These are phyloP conservation scores for Cyanidium caldarium DNA, from an alignment of 23 red algal species.

Conservation along the genomic window DNA sequence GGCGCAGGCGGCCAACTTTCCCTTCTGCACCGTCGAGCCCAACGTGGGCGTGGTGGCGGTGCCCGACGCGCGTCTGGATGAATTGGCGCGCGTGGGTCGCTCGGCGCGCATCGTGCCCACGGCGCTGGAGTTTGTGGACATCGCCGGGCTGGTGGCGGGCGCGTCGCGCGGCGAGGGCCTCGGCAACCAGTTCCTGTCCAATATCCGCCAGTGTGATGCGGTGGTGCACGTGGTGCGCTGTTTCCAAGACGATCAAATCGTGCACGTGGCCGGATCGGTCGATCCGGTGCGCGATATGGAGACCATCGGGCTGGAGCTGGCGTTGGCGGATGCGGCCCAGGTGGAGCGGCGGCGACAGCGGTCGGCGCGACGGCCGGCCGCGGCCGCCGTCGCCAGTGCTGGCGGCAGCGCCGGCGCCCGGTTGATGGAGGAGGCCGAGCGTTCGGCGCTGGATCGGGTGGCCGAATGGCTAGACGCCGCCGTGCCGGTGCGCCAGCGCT, in stretches of 20 bases:
- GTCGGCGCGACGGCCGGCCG: not conserved
- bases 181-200: slow-evolving; percentile 84
- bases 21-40: slow-evolving; percentile 96
- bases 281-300: slow-evolving; percentile 89
- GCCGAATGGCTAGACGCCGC: slow-evolving; percentile 35
- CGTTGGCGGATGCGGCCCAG: slow-evolving; percentile 73
- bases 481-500: slow-evolving; percentile 5
- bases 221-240: slow-evolving; percentile 95
- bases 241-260: slow-evolving; percentile 85
- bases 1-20: slow-evolving; percentile 91
- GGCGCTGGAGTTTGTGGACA: slow-evolving; percentile 84
- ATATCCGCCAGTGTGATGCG: slow-evolving; percentile 95
- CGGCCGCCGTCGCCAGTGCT: not conserved
- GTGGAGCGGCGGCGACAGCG: slow-evolving; percentile 45
- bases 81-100: slow-evolving; percentile 29
- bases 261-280: slow-evolving; percentile 74
- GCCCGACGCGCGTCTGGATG: slow-evolving; percentile 63
- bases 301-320: slow-evolving; percentile 76
- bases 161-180: slow-evolving; percentile 91
- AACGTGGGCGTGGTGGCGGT: slow-evolving; percentile 88
- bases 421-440: slow-evolving; percentile 36
- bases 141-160: slow-evolving; percentile 82
- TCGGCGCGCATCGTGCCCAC: slow-evolving; percentile 56
- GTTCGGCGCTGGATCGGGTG: slow-evolving; percentile 48
- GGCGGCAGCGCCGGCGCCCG: not conserved